Conservation (phyloP, 73 alveolate genomes). For the Paramecium octaurelia region DNA sequence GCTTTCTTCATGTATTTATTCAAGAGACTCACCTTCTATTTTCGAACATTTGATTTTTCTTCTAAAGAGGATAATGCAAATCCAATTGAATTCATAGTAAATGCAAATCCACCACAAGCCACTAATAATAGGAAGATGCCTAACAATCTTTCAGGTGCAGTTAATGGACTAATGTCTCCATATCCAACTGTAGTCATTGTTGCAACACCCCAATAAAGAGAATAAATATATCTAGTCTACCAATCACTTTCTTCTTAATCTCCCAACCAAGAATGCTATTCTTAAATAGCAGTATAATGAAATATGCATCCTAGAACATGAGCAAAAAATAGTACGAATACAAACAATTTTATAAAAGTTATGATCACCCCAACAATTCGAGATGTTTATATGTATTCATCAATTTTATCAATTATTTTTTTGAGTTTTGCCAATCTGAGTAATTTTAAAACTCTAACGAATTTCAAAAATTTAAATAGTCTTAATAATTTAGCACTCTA, state of each 20-base stretch:
- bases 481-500: background rate
- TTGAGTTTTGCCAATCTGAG: background rate
- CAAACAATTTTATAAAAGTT: constrained; percentile 14
- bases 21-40: constrained; percentile 23
- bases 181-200: constrained; percentile 80
- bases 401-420: background rate
- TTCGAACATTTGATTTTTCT: background rate
- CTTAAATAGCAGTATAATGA: background rate
- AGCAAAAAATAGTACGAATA: constrained; percentile 30
- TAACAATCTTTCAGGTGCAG: constrained; percentile 65
- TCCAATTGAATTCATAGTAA: constrained; percentile 54
- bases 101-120: constrained; percentile 45
- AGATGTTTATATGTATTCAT: background rate
- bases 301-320: constrained; percentile 10
- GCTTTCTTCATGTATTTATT: constrained; percentile 57
- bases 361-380: background rate
- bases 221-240: constrained; percentile 63
- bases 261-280: background rate
- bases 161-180: constrained; percentile 71
- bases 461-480: background rate
- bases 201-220: constrained; percentile 72
- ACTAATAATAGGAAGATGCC: constrained; percentile 65
- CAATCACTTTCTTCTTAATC: background rate
- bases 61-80: background rate
- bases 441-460: constrained; percentile 4